phyloP scores from a whole-genome alignment of 345 rosid genomes.

The Cardiospermum halicacabum region DNA sequence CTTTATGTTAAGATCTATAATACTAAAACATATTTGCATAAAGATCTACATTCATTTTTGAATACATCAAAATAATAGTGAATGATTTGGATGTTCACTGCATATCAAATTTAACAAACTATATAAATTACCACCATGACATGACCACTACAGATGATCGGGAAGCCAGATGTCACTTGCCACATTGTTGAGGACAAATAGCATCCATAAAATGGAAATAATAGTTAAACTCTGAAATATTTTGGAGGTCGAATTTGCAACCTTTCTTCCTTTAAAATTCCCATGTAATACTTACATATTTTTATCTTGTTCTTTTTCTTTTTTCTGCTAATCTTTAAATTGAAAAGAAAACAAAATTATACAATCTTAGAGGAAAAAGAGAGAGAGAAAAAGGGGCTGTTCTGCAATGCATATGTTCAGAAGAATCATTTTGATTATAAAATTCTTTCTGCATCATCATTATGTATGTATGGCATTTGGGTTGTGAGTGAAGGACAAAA shows the following conservation, averaged over 20 bases:
- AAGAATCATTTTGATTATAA: neutral
- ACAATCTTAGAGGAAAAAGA: neutral
- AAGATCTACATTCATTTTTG: too few relatives aligned
- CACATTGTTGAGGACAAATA: neutral
- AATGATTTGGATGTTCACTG: too few relatives aligned
- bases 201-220: neutral
- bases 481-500: constrained; percentile 8
- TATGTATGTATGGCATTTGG: neutral
- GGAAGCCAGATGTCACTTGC: neutral
- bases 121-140: neutral
- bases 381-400: neutral
- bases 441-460: neutral
- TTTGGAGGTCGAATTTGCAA: neutral
- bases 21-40: too few relatives aligned
- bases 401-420: neutral
- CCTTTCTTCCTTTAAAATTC: neutral
- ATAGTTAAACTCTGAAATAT: neutral
- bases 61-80: too few relatives aligned
- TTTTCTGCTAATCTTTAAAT: neutral
- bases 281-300: neutral
- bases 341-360: neutral
- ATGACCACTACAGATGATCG: neutral
- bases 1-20: too few relatives aligned
- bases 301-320: neutral
- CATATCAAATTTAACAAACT: neutral